Evolutionary conservation across 163 green algal genomes (phyloP).

Genomic region (Scenedesmus sp.): DNA sequence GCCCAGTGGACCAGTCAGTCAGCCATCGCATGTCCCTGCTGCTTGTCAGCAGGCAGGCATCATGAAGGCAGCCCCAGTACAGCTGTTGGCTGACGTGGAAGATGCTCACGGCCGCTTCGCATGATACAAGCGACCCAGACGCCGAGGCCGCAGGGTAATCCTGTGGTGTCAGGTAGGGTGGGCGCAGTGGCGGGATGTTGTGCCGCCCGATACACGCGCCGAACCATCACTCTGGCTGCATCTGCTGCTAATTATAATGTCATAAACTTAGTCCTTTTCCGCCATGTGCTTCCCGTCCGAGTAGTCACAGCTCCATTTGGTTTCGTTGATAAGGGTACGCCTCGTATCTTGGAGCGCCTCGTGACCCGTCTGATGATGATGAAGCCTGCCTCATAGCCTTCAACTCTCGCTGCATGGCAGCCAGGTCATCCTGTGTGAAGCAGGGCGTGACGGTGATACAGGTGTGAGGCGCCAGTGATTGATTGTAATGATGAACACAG

Average conservation of each 20-base stretch:
- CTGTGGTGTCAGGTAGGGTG: neutral
- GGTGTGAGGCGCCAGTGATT: neutral
- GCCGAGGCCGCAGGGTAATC: too few species aligned
- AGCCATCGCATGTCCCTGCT: too few species aligned
- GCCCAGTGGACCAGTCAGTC: too few species aligned
- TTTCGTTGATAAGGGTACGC: neutral
- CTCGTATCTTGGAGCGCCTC: neutral
- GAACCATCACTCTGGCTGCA: neutral
- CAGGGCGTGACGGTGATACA: neutral
- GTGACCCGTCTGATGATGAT: neutral
- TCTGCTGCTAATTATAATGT: neutral
- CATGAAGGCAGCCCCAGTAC: too few species aligned
- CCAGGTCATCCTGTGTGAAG: constrained; percentile 33
- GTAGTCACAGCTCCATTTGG: neutral
- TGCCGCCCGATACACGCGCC: neutral
- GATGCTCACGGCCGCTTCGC: too few species aligned
- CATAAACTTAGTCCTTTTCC: neutral
- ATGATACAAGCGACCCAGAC: too few species aligned
- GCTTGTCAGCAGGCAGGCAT: too few species aligned
- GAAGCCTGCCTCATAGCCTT: neutral
- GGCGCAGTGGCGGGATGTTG: neutral
- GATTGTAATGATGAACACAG: neutral
- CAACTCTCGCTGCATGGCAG: neutral
- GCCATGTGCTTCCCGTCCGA: neutral
- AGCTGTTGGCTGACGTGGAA: too few species aligned